Conservation (phyloP, 2,329 filamentous ascomycete species). For the Cryphonectria nitschkei region DNA sequence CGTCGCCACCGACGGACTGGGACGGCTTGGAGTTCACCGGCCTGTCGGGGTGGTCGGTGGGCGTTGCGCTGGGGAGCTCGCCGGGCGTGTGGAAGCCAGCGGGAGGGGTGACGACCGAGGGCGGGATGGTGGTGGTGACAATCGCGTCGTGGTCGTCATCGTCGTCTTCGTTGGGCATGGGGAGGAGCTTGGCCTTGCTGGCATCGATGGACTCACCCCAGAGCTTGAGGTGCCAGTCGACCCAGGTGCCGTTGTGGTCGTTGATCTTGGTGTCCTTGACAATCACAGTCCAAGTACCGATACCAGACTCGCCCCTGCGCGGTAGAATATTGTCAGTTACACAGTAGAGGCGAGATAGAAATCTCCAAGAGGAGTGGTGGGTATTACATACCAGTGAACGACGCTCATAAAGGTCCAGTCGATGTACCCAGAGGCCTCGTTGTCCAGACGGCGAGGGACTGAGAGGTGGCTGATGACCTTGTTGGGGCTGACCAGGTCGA, state of each 20-base stretch:
- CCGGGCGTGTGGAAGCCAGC: conserved; percentile 49
- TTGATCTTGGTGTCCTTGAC: conserved; percentile 86
- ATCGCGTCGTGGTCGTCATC: conserved; percentile 79
- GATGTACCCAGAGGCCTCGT: conserved; percentile 70
- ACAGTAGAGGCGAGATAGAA: too few species aligned
- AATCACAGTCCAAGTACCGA: conserved; percentile 89
- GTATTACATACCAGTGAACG: conserved; percentile 76
- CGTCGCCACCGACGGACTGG: conserved; percentile 37
- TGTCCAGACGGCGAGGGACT: conserved; percentile 72
- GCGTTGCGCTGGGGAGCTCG: conserved; percentile 39
- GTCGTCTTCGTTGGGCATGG: conserved; percentile 81
- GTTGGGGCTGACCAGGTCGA: conserved; percentile 84
- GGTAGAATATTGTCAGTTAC: conserved; percentile 37
- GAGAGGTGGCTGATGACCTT: conserved; percentile 85
- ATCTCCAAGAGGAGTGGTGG: too few species aligned
- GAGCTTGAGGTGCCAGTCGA: conserved; percentile 91
- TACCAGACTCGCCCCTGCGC: conserved; percentile 78
- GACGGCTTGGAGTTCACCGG: conserved; percentile 56
- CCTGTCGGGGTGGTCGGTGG: conserved; percentile 68
- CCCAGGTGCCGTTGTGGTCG: conserved; percentile 74
- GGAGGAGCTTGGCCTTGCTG: conserved; percentile 71
- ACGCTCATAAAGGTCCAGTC: conserved; percentile 99
- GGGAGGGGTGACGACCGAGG: conserved; percentile 66
- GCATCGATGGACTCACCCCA: conserved; percentile 89
- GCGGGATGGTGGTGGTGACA: conserved; percentile 62